Base-by-base conservation (phyloP, 108 stramenopile genomes). In the Cylindrotheca closterium region DNA sequence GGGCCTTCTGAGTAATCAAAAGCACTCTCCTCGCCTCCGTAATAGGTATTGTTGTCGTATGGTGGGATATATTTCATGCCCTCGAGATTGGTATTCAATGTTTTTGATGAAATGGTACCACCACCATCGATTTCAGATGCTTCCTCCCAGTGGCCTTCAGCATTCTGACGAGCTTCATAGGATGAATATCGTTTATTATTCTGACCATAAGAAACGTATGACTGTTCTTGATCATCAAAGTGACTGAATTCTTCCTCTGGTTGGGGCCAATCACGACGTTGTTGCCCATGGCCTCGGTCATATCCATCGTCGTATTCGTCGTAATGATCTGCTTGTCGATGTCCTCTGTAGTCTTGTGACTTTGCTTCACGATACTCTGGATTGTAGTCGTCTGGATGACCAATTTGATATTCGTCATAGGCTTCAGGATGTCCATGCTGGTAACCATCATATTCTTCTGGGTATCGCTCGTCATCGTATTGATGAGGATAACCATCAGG, bases 1-100 rank as follows among this genome's bases (percentile, higher is more conserved):
- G 7, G 7, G 15, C 10, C 7, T 10, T 10, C 15, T 15, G 37
- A 42, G 15, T 42, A 42, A 42, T 42, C 37, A 42, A 42, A 42
- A 42, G 37, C 37, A 7, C 10, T 42, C 15, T 42, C 37, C 15
- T 42, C 59, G 8, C 22, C 30, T 1, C 18, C 7, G 49, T 30
- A 50, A 0, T 51, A 17, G 33, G 8, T n/a, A n/a, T 30, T 37
- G 2, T 23, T 45, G 4, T 47, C 17, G 7, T 8, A 15, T 15
- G 30, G 31, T 0, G 30, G 52, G 30, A 64, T 8, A 31, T 54
- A 64, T 31, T 64, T 53, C 22, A 64, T 53, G 18, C 63, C 63
- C 29, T 64, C 63, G 51, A 64, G 37, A 27, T 64, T 64, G 3
- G 63, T 64, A 25, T 64, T 64, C 33, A 64, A 50, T 25, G 63